Conservation (phyloP, 129 eudicot species). For the Flaveria brownii region DNA sequence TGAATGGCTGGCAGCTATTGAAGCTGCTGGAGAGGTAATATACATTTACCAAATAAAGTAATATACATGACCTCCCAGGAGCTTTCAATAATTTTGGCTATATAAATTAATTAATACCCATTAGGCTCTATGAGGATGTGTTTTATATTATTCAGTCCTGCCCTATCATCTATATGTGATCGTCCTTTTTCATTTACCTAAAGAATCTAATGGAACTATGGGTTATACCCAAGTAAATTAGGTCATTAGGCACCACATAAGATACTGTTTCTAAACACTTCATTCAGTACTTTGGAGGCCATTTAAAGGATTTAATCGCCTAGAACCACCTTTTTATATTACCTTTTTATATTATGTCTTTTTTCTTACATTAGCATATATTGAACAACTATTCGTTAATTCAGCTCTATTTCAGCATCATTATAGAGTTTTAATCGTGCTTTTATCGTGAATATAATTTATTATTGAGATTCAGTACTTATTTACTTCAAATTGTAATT, state of each 20-base stretch:
- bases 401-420: not conserved
- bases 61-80: slow-evolving; percentile 14
- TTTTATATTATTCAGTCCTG: not conserved
- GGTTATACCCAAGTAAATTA: not conserved
- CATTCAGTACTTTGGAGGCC: slow-evolving; percentile 9
- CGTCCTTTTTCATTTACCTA: not conserved
- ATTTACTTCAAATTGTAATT: slow-evolving; percentile 1
- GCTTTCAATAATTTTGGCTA: slow-evolving; percentile 8
- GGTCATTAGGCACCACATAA: slow-evolving; percentile 9
- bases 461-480: not conserved
- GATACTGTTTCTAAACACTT: not conserved
- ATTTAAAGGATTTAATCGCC: not conserved
- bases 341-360: not conserved
- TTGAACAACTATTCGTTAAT: not conserved
- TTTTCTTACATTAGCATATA: not conserved
- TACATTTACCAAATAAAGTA: not conserved
- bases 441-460: not conserved
- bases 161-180: slow-evolving; percentile 1
- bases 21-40: slow-evolving; percentile 99
- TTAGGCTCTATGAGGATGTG: slow-evolving; percentile 8
- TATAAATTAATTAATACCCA: slow-evolving; percentile 14
- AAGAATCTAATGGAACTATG: not conserved
- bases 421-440: slow-evolving; percentile 2
- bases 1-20: slow-evolving; percentile 97
- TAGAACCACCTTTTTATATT: not conserved